Evolutionary conservation across 2,329 filamentous ascomycete genomes (phyloP), one percentile per base, ranked within the genome.

Genomic region (Penicillium sp.): DNA sequence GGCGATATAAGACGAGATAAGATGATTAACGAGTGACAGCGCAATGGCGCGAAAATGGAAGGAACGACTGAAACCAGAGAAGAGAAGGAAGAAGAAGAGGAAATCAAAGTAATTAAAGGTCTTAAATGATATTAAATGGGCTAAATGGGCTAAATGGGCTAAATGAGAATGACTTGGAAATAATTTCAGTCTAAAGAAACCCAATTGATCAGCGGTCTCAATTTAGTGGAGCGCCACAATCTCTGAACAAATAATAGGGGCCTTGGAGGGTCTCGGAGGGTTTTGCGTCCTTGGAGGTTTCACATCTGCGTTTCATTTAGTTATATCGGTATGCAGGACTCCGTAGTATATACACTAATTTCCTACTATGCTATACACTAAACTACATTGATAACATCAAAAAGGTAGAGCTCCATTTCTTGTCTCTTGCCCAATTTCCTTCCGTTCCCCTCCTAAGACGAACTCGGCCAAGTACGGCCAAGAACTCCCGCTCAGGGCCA

Each of bases 21-120:
- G 27, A n/a, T 15, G 29, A 21, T 11, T 36, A 68, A 61, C 48
- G 69, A 69, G 54, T 57, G 68, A 64, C 63, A 59, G 63, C 57
- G 60, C 55, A 56, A 58, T 10, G 36, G 60, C 62, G 58, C 53
- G 46, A 34, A 34, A 27, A 15, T 10, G n/a, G 52, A 56, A 60
- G 52, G 55, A 63, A 60, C 59, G 54, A 61, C 40, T 45, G 27
- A 9, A 52, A 34, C 1, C 21, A 19, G 15, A 44, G 34, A 16
- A 43, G 25, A 43, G 27, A 21, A 21, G 19, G 29, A 51, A 41
- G 21, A 11, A 44, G 9, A 19, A 23, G 8, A 19, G 23, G 40
- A 15, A 52, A 33, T 33, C 31, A 2, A 19, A 49, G 34, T 10
- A 19, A n/a, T 33, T 43, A 41, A 21, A 41, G 21, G 13, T 23